Percentiles rank a stretch among this genome's conserved stretches.
Conservation (phyloP, 495 filamentous ascomycete species). For the Podospora appendiculata region DNA sequence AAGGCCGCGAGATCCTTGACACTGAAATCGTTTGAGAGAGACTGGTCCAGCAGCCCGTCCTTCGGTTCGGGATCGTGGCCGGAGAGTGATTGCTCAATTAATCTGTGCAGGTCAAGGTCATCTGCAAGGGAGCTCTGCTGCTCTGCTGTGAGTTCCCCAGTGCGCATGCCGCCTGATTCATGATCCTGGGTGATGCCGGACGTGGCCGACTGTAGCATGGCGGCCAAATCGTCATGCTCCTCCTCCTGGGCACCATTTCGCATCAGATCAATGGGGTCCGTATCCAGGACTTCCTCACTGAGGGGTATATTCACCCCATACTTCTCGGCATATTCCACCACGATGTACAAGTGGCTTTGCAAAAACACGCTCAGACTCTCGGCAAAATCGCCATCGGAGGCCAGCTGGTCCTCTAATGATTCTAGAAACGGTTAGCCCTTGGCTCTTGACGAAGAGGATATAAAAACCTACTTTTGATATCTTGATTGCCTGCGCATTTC, state of each 20-base stretch:
- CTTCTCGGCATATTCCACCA: constrained; percentile 44
- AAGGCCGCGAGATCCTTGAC: constrained; percentile 17
- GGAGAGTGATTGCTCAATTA: constrained; percentile 19
- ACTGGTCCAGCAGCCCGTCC: constrained; percentile 3
- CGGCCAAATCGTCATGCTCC: constrained; percentile 25
- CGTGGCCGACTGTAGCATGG: constrained; percentile 17
- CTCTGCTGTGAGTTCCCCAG: neutral
- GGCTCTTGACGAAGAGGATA: neutral
- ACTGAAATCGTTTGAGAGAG: constrained; percentile 6
- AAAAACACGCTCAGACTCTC: constrained; percentile 66
- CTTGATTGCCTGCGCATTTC: constrained; percentile 49
- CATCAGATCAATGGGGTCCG: constrained; percentile 2
- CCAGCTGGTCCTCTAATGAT: too few relatives aligned
- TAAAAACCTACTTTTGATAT: constrained; percentile 33
- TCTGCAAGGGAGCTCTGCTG: constrained; percentile 1
- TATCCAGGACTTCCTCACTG: constrained; percentile 20
- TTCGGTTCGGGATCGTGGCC: constrained; percentile 5
- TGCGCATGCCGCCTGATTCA: neutral
- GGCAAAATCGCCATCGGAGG: constrained; percentile 66
- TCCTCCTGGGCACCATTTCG: constrained; percentile 10
- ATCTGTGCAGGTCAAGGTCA: constrained; percentile 12
- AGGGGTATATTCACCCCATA: constrained; percentile 30
- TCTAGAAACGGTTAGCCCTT: too few relatives aligned
- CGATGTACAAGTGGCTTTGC: constrained; percentile 61
- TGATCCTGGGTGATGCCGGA: constrained; percentile 7